Evolutionary conservation across 106 monocot genomes (phyloP).

Genomic region (Cymbidium sinense): DNA sequence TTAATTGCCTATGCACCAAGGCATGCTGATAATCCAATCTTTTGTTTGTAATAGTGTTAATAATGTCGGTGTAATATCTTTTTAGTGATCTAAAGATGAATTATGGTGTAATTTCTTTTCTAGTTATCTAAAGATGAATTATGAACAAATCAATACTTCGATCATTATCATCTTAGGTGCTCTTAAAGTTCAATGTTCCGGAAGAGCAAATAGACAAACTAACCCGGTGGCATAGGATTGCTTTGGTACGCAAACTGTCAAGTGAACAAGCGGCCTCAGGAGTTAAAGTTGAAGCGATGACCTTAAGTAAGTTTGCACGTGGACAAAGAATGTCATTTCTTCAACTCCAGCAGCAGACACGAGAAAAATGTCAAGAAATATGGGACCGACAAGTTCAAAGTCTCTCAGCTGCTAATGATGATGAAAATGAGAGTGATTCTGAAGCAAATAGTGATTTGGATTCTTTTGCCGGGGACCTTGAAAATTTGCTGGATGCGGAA

Average conservation of each 20-base stretch:
- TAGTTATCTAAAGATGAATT: neutral
- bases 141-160: neutral
- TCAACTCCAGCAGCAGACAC: slow-evolving; percentile 97
- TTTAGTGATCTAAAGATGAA: neutral
- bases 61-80: neutral
- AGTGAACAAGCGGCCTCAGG: slow-evolving; percentile 93
- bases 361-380: slow-evolving; percentile 98
- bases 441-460: slow-evolving; percentile 93
- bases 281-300: slow-evolving; percentile 68
- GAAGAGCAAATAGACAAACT: slow-evolving; percentile 88
- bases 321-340: slow-evolving; percentile 95
- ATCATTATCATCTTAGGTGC: slow-evolving; percentile 41
- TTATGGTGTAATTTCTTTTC: neutral
- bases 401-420: slow-evolving; percentile 77
- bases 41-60: neutral
- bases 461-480: slow-evolving; percentile 99
- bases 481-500: slow-evolving; percentile 97
- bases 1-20: neutral
- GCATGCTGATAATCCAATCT: neutral
- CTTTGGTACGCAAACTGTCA: slow-evolving; percentile 84
- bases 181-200: slow-evolving; percentile 76
- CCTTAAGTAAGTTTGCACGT: slow-evolving; percentile 92
- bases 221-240: slow-evolving; percentile 97
- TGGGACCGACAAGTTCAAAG: slow-evolving; percentile 95
- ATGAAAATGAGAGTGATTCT: slow-evolving; percentile 78